Percentiles rank a stretch among this genome's conserved stretches.
Conservation (phyloP, 2,329 filamentous ascomycete species). For the Nigrospora sphaerica region DNA sequence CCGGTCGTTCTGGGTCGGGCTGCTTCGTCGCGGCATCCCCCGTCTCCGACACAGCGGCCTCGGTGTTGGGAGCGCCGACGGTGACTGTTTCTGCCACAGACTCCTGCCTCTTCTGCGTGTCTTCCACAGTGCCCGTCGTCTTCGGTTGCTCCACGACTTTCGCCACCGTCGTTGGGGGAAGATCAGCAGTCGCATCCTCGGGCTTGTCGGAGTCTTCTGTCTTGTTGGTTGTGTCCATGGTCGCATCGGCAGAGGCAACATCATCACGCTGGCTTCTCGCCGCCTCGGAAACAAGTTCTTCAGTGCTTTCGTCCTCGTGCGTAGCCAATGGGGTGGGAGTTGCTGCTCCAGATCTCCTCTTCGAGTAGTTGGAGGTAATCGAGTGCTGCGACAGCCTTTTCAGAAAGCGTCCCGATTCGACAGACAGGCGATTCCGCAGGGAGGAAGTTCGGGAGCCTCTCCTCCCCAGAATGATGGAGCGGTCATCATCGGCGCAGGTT, state of each 20-base stretch:
- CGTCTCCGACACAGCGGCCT: no score
- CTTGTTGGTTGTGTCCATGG: slow-evolving; percentile 44
- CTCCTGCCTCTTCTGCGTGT: no score
- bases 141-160: no score
- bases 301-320: slow-evolving; percentile 29
- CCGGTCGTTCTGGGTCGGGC: no score
- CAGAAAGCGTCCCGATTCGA: slow-evolving; percentile 36
- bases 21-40: no score
- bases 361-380: slow-evolving; percentile 16
- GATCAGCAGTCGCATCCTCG: slow-evolving; percentile 32
- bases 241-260: slow-evolving; percentile 48
- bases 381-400: slow-evolving; percentile 33
- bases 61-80: no score
- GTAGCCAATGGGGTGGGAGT: slow-evolving; percentile 9
- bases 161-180: not conserved
- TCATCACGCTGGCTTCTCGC: slow-evolving; percentile 30
- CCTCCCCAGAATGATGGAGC: slow-evolving; percentile 16
- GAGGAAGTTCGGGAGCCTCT: slow-evolving; percentile 24
- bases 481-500: slow-evolving; percentile 55
- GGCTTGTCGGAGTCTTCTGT: slow-evolving; percentile 15
- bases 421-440: slow-evolving; percentile 41
- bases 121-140: no score
- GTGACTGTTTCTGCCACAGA: no score
- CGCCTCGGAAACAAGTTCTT: slow-evolving; percentile 35
- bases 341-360: slow-evolving; percentile 12